A percentile compares a stretch with the other conserved stretches of the same genome.
Conservation (phyloP, 495 filamentous ascomycete genomes). For the Xylaria bambusicola region DNA sequence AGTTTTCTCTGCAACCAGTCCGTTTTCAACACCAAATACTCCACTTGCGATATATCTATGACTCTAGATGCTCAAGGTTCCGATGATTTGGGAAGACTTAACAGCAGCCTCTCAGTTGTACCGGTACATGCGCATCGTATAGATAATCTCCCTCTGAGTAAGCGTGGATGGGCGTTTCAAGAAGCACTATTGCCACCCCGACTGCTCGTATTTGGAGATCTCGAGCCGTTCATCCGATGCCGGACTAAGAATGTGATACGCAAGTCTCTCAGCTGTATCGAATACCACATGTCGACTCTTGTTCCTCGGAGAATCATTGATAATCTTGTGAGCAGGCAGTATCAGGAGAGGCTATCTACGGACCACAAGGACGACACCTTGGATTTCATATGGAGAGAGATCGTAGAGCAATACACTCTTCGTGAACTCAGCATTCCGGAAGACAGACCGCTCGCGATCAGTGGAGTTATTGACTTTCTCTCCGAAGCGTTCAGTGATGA, state of each 20-base stretch:
- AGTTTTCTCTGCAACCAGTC: slow-evolving; percentile 15
- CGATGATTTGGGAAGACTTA: background rate
- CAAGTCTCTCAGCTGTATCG: slow-evolving; percentile 16
- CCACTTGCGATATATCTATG: slow-evolving; percentile 15
- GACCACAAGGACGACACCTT: slow-evolving; percentile 15
- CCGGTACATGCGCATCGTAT: slow-evolving; percentile 16
- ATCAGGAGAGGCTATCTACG: background rate
- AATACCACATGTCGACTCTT: slow-evolving; percentile 11
- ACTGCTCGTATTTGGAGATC: slow-evolving; percentile 22
- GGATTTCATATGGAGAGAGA: slow-evolving; percentile 19
- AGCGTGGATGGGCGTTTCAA: slow-evolving; percentile 22
- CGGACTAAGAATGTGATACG: slow-evolving; percentile 19
- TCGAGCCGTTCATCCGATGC: slow-evolving; percentile 22
- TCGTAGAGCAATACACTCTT: slow-evolving; percentile 23
- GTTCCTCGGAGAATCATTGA: slow-evolving; percentile 17
- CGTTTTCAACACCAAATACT: slow-evolving; percentile 11
- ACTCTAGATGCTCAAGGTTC: background rate
- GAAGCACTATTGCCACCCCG: slow-evolving; percentile 18
- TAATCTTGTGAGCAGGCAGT: background rate
- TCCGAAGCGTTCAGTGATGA: slow-evolving; percentile 13
- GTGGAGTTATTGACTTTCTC: slow-evolving; percentile 19
- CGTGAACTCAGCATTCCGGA: slow-evolving; percentile 16
- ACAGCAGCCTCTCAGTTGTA: slow-evolving; percentile 7
- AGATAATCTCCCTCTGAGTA: slow-evolving; percentile 17
- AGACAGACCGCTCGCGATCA: slow-evolving; percentile 20